Evolutionary conservation across 1,284 basidiomycete genomes (phyloP).

Genomic region (Volvariella surrecta): DNA sequence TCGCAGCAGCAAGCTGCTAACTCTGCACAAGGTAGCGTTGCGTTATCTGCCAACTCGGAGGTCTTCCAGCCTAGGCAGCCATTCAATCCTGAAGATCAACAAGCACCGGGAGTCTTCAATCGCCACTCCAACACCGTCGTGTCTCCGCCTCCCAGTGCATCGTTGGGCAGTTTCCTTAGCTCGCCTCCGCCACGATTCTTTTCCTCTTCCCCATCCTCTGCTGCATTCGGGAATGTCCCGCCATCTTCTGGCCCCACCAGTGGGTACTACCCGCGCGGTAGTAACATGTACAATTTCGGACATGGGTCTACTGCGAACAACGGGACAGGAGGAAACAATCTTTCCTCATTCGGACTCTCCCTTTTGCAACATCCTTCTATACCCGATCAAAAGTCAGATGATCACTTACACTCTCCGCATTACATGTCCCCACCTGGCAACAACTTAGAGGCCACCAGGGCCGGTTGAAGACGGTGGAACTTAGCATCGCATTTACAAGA

Average conservation of each 20-base stretch:
- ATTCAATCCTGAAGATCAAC: conserved; percentile 14
- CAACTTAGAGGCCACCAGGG: conserved; percentile 46
- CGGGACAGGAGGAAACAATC: conserved; percentile 3
- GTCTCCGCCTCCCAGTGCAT: conserved; percentile 24
- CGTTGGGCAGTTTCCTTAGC: conserved; percentile 33
- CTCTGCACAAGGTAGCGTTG: conserved; percentile 13
- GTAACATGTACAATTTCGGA: conserved; percentile 22
- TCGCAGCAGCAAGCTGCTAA: conserved; percentile 27
- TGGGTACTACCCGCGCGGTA: conserved; percentile 16
- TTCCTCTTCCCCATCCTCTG: conserved; percentile 36
- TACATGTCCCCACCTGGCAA: conserved; percentile 39
- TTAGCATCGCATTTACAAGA: conserved; percentile 5
- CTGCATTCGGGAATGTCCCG: conserved; percentile 23
- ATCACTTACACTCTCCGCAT: conserved; percentile 36
- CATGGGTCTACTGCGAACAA: conserved; percentile 17
- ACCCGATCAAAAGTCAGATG: conserved; percentile 46
- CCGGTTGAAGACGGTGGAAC: conserved; percentile 19
- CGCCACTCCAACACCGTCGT: conserved; percentile 24
- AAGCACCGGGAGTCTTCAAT: conserved; percentile 24
- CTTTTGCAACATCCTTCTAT: conserved; percentile 40
- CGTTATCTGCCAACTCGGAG: conserved; percentile 17
- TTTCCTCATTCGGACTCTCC: conserved; percentile 11
- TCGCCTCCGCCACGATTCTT: conserved; percentile 45
- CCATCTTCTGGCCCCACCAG: conserved; percentile 22
- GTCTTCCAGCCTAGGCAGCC: conserved; percentile 20